A percentile compares a stretch with the other conserved stretches of the same genome.
Evolutionary conservation across 2,329 filamentous ascomycete species (phyloP).

Genomic region (Nannizzia gypsea): DNA sequence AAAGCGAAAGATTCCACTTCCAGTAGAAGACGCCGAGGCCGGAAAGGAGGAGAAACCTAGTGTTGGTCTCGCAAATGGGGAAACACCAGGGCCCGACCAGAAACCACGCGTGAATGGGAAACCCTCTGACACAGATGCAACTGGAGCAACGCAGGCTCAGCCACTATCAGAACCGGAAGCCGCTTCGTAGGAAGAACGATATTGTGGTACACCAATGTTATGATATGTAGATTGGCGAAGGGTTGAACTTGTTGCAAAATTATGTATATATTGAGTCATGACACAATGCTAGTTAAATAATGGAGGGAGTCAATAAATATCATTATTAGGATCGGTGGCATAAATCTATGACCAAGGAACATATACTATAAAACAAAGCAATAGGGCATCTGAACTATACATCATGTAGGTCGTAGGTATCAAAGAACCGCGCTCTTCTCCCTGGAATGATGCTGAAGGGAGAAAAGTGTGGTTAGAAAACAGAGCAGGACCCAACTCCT

Average conservation of each 20-base stretch:
- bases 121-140: background rate
- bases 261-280: too few species aligned
- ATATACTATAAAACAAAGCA: conserved; percentile 1
- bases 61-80: background rate
- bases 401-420: background rate
- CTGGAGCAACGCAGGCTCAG: background rate
- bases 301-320: background rate
- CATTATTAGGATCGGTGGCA: background rate
- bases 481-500: background rate
- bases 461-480: background rate
- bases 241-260: too few species aligned
- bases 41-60: background rate
- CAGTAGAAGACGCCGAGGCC: background rate
- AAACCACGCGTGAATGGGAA: background rate
- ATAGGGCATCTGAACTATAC: background rate
- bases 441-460: background rate
- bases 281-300: background rate
- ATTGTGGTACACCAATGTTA: background rate
- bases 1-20: conserved; percentile 44
- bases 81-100: background rate
- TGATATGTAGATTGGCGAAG: background rate
- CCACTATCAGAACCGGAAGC: background rate
- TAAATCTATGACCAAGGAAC: background rate
- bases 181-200: background rate
- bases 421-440: background rate